Base-by-base conservation (phyloP, 2,329 filamentous ascomycete species). In the Zopfia rhizophila region DNA sequence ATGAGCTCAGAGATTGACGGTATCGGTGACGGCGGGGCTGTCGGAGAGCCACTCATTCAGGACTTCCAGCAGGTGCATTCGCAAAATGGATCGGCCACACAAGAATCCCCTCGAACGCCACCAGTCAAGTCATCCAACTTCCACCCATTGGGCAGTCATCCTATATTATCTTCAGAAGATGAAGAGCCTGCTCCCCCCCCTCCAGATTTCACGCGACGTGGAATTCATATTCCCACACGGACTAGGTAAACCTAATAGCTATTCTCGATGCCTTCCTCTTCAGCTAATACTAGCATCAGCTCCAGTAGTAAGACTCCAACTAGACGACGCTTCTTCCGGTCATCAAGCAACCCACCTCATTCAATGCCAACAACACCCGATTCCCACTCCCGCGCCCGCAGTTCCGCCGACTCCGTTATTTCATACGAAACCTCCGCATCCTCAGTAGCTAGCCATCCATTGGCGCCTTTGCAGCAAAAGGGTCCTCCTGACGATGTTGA, bases 401-500 rank as follows among this genome's bases (percentile, higher is more conserved):
- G 68, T 49, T 71, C 67, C 23, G 60, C 61, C 19, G 69, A 70
- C 32, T 73, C 70, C 2, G 54, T 72, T 27, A 61, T 64, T 8
- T 72, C 70, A 1, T 65, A 63, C 21, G 65, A 70, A 25, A 71
- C 68, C 3, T 35, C 50, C n/a, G 51, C 64, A 7, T 68, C 66
- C 3, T 72, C 70, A 5, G 52, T 68, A 27, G 46, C 56, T 29
- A 66, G 58, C 14, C 68, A 68, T 4, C 52, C 72, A 5, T 56
- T 72, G 13, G 66, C 71, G 5, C 69, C 77, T 2, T 52, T 80
- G n/a, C 78, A 80, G 51, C 70, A 68, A 14, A 76, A 75, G 37
- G 69, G 68, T 2, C 60, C 45, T 1, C 41, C 65, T 3, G 75
- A 78, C 18, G 75, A 77, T 14, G 55, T 61, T 11, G 75, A 78